Base-by-base conservation (phyloP, 495 filamentous ascomycete species). In the Penicillium canariense region DNA sequence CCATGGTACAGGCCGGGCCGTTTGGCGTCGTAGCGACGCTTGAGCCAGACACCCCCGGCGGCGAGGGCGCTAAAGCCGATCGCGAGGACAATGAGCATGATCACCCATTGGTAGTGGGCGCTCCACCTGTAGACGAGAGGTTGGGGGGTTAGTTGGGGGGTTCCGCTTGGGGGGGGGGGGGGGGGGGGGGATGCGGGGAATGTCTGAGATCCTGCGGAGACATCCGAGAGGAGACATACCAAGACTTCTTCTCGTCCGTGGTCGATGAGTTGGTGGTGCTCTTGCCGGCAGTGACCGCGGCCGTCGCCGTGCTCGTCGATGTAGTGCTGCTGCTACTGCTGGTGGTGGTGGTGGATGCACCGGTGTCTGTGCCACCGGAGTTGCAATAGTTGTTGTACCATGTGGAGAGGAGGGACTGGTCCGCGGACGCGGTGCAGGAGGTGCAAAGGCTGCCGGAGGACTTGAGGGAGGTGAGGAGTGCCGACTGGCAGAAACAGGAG, bases 401-500 rank as follows among this genome's bases (percentile, higher is more conserved):
- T 28, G 60, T 65, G 25, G 76, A 67, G 36, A 85, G 50, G 27
- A 69, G 46, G 23, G 63, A 15, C 44, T 70, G 68, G 56, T 78
- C 76, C 1, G 43, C 11, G 27, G 63, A 54, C 12, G 68, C 30
- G 27, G 30, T 64, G 32, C 59, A 63, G 23, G 71, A 60, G 55
- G 76, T 76, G 42, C 63, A 65, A 17, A 68, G 49, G 43, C 68
- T 67, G 57, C 77, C 56, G 32, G 67, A 68, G 17, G 59, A 59
- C 38, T 80, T 65, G 20, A 82, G 66, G 8, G 60, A 53, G 12
- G 63, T 65, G 10, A 84, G 68, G 2, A 72, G 50, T 10, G 66
- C 51, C 11, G 76, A 81, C 55, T 77, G 69, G 66, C 82, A 85
- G 69, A 84, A 81, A 59, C 82, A 85, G 22, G 73, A 73, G 50